Base-by-base conservation (phyloP, 371 early-diverging fungal genomes). In the Mortierella sp. region DNA sequence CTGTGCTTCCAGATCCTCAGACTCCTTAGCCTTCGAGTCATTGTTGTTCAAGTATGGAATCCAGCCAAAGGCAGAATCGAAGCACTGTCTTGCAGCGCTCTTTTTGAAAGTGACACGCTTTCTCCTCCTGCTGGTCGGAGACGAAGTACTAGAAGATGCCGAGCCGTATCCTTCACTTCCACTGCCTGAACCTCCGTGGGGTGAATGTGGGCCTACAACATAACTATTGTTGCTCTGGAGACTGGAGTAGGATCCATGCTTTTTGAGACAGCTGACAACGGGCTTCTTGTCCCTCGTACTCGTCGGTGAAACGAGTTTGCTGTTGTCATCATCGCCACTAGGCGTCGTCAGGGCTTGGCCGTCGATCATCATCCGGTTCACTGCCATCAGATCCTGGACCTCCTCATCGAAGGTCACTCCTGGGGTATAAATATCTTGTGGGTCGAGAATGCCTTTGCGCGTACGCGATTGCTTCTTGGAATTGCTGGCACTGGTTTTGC, bases 261-360 rank as follows among this genome's bases (percentile, higher is more conserved):
- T 75, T 50, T 75, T 75, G 14, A 75, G 44, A 23, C 76, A 75
- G 54, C 76, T 69, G 62, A 66, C 66, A 17, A 72, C 65, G 8
- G 72, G 67, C 12, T 62, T 56, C 50, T 57, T 70, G n/a, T 34
- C 50, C 39, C 57, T 70, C 37, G 61, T 46, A 14, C 21, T 17
- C 17, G 53, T 28, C 15, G 51, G 44, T 2, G 53, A 42, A 4
- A 31, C 28, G 23, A 49, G 48, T 30, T 60, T 60, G 26, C 28
- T 60, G 21, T 15, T 37, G 6, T 48, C 41, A 21, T 28, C 47
- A 19, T 24, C 54, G 4, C n/a, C 39, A 26, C 4, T 4, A 4
- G 37, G 37, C 7, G 2, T 14, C 14, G 37, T 7, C 11, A 34
- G 2, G 37, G 51, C 48, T 21, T 70, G 70, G 5, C 49, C 42